Base-by-base conservation (phyloP, 2,329 filamentous ascomycete genomes). In the Hypoxylon sp. region DNA sequence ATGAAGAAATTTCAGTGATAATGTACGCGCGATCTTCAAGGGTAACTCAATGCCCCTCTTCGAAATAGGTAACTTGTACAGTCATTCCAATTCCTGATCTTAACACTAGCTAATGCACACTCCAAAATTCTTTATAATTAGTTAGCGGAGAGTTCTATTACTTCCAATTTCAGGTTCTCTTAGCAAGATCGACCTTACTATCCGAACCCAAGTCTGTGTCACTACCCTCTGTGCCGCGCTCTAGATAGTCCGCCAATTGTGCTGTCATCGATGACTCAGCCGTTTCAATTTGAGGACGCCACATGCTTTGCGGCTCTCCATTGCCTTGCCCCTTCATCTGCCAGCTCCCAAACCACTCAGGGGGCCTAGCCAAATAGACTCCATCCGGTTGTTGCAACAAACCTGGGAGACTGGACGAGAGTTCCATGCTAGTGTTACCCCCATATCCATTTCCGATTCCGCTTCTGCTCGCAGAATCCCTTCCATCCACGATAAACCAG, bases 211-310 rank as follows among this genome's bases (percentile, higher is more conserved):
- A n/a, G 6, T 42, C n/a, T n/a, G 13, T 40, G 30, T 46, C 54
- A n/a, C 54, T 57, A 20, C 40, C 46, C 17, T 22, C 54, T 5
- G 54, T 57, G 10, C 54, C 54, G 7, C 33, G 31, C 17, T 57
- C 54, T 22, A 57, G 35, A 33, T 57, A 57, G 27, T 20, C 46
- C 17, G 54, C 54, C 27, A 57, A 22, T 17, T 57, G 54, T 2
- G 27, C 37, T 6, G 54, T 46, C 54, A 57, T 57, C 2, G n/a
- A 46, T 31, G 54, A 57, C 17, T 57, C 54, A 0, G 40, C 54
- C 27, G 40, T 57, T 22, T 33, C 54, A 37, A 44, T 30, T 44
- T 13, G 22, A 3, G 37, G 25, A 0, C 20, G n/a, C 30, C 37
- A 2, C 17, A 22, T 42, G n/a, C 13, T 17, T 10, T 30, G 40